Evolutionary conservation across 2,329 filamentous ascomycete species (phyloP), one percentile per base, ranked within the genome.

Genomic region (Pseudogymnoascus sp.): DNA sequence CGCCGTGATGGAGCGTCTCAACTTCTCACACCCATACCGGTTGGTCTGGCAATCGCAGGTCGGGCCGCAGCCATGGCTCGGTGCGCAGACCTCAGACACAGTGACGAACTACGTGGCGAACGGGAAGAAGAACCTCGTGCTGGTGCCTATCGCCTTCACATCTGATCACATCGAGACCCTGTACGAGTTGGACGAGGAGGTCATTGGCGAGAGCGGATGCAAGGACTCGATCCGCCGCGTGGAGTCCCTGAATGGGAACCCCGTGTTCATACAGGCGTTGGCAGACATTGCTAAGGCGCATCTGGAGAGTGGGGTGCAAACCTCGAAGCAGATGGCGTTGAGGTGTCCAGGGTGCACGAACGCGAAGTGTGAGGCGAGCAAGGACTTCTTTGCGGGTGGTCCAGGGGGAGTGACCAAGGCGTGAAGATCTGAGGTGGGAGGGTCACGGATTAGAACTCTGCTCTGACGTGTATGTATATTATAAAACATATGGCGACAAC

Each of bases 91-190:
- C 0, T 86, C 87, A 63, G 85, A 88, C 66, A 93, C 92, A 0
- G 94, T 99, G 9, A 86, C 92, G 71, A 82, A 91, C 63, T 95
- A 97, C 71, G 86, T 97, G 66, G 85, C 89, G 71, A 91, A 94
- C 74, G 94, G 93, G 0, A 90, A 97, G 70, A 96, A 87, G 61
- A 91, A 99, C 71, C 80, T 99, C 60, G 80, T 97, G 1, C 80
- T 99, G 6, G 91, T 99, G 61, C 94, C 94, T 0, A 95, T 99
- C 66, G 94, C 94, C 5, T 99, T 99, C 73, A 99, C 94, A 0
- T 96, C 90, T n/a, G 94, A 99, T 70, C 94, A 99, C 72, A 99
- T 99, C 67, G 94, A 99, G 77, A 99, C 94, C 0, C 79, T 99
- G 0, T 97, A 88, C 72, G 94, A 99, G 74, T 78, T 99, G 59